A percentile compares a stretch with the other conserved stretches of the same genome.
phyloP scores from a whole-genome alignment of 192 early-diverging fungal species.

The Anaeromyces robustus region DNA sequence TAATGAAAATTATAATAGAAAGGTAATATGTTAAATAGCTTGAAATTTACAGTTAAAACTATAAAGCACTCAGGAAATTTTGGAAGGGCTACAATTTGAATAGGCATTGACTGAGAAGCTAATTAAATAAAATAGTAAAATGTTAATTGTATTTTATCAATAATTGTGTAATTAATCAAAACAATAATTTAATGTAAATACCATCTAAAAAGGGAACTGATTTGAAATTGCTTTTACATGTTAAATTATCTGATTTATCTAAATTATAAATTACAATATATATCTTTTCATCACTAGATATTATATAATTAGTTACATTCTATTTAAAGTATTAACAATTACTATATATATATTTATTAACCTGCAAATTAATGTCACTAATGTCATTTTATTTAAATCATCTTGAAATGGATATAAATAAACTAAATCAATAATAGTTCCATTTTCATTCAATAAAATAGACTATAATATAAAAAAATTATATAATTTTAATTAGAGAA shows the following conservation, averaged over 20 bases:
- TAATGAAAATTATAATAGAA: too few relatives aligned
- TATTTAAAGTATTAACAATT: too few relatives aligned
- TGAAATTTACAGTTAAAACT: neutral
- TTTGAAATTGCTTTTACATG: neutral
- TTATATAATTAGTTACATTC: too few relatives aligned
- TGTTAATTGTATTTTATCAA: too few relatives aligned
- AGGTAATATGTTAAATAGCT: too few relatives aligned
- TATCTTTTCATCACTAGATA: neutral
- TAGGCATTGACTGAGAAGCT: neutral
- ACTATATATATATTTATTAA: neutral
- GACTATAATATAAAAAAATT: neutral
- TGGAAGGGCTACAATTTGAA: neutral
- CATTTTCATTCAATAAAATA: neutral
- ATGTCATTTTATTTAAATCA: neutral
- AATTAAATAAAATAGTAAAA: too few relatives aligned
- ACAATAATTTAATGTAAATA: too few relatives aligned
- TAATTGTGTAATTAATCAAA: too few relatives aligned
- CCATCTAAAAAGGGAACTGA: neutral
- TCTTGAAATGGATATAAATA: neutral
- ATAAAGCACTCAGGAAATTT: neutral
- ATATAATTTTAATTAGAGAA: too few relatives aligned
- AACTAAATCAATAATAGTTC: neutral
- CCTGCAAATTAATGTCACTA: neutral
- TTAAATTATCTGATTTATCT: neutral
- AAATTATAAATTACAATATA: neutral